These are phyloP conservation scores for Lichtheimia hyalospora DNA, from an alignment of 371 early-diverging fungal species.

Conservation along the genomic window DNA sequence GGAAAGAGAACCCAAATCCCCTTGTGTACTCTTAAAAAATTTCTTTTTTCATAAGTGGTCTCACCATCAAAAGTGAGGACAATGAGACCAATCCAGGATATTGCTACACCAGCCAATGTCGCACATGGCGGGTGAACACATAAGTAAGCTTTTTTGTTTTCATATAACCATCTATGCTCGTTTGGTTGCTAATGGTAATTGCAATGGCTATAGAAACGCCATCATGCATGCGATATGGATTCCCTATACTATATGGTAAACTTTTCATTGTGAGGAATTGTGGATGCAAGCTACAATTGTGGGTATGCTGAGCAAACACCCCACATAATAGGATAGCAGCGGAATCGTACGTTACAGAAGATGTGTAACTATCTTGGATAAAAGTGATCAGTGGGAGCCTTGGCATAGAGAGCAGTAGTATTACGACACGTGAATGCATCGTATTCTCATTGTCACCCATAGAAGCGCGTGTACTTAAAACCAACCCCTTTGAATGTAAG, in stretches of 20 bases:
- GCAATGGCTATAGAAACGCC: background rate
- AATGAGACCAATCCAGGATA: background rate
- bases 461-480: too few species aligned
- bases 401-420: too few species aligned
- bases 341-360: too few species aligned
- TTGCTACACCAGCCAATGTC: conserved; percentile 11
- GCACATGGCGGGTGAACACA: conserved; percentile 3
- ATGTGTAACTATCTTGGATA: too few species aligned
- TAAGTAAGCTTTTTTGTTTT: conserved; percentile 8
- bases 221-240: background rate
- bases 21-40: background rate
- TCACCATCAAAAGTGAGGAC: background rate
- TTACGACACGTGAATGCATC: too few species aligned
- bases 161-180: background rate
- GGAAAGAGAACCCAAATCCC: background rate
- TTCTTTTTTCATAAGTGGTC: background rate
- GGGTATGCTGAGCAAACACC: too few species aligned
- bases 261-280: background rate
- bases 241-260: background rate
- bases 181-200: background rate
- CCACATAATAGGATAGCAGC: too few species aligned
- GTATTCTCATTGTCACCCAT: too few species aligned
- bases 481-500: too few species aligned
- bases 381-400: too few species aligned
- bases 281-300: background rate